A percentile compares a stretch with the other conserved stretches of the same genome.
Conservation (phyloP, 805 yeast species). For the Candida broadrunensis region DNA sequence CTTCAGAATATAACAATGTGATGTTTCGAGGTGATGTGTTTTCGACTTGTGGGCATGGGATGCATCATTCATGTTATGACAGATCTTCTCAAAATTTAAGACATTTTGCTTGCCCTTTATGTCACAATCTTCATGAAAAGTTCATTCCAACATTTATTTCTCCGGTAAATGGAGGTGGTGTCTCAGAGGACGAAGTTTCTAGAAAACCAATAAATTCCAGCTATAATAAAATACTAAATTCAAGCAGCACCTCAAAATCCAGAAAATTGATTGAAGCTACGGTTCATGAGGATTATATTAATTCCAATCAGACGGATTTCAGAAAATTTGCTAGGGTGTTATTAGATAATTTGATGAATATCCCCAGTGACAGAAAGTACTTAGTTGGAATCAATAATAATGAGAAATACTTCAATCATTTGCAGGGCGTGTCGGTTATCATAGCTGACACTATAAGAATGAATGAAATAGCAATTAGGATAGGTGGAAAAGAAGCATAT, state of each 20-base stretch:
- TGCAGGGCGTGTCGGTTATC: constrained; percentile 20
- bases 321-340: constrained; percentile 9
- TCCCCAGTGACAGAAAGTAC: constrained; percentile 8
- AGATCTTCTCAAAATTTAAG: constrained; percentile 20
- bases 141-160: constrained; percentile 43
- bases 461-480: constrained; percentile 57
- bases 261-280: background rate
- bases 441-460: constrained; percentile 53
- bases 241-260: constrained; percentile 6
- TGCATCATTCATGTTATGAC: constrained; percentile 46
- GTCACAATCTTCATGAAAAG: constrained; percentile 42
- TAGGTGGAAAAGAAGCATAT: constrained; percentile 31
- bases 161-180: constrained; percentile 19
- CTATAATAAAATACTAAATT: constrained; percentile 21
- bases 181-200: constrained; percentile 6
- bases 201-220: constrained; percentile 9
- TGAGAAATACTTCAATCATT: constrained; percentile 15
- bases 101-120: constrained; percentile 47
- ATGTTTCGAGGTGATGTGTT: constrained; percentile 24
- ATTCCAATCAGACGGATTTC: constrained; percentile 5
- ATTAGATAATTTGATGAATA: constrained; percentile 12
- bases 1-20: constrained; percentile 13
- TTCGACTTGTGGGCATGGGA: constrained; percentile 51
- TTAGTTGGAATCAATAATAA: constrained; percentile 5
- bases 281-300: constrained; percentile 17